phyloP scores from a whole-genome alignment of 2,329 filamentous ascomycete species.

The Meredithiella fracta region DNA sequence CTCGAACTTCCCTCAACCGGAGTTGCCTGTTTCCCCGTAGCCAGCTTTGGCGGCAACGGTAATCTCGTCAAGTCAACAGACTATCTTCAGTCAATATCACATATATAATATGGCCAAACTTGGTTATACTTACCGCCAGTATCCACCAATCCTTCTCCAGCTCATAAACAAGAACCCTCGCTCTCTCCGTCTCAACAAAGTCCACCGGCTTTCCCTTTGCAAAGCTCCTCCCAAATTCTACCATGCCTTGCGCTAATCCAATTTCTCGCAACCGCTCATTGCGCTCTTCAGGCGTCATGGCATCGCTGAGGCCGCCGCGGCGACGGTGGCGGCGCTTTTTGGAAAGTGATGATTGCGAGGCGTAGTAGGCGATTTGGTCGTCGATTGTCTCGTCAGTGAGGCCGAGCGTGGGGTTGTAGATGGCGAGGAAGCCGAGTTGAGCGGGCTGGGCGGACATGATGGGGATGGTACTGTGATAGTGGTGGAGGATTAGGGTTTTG shows the following conservation, averaged over 20 bases:
- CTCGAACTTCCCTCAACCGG: conserved; percentile 38
- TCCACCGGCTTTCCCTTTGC: conserved; percentile 62
- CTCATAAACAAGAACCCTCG: conserved; percentile 69
- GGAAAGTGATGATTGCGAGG: conserved; percentile 37
- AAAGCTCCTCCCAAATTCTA: conserved; percentile 81
- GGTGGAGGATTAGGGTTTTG: conserved; percentile 40
- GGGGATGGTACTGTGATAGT: conserved; percentile 5
- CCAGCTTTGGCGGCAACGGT: conserved; percentile 40
- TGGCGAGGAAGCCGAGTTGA: conserved; percentile 66
- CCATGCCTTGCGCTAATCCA: conserved; percentile 90
- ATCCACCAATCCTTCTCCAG: conserved; percentile 92
- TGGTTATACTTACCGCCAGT: conserved; percentile 53
- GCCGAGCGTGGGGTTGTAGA: conserved; percentile 81
- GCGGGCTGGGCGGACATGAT: conserved; percentile 11
- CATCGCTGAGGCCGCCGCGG: conserved; percentile 15
- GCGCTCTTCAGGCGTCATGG: conserved; percentile 44
- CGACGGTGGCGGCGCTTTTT: conserved; percentile 25
- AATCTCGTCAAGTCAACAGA: conserved; percentile 66
- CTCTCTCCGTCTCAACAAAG: conserved; percentile 79
- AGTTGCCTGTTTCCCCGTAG: conserved; percentile 24
- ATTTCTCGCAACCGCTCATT: conserved; percentile 86
- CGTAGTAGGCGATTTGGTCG: conserved; percentile 88
- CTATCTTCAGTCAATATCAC: conserved; percentile 24
- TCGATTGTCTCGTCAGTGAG: conserved; percentile 40
- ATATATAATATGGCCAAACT: background rate